Conservation (phyloP, 2,329 filamentous ascomycete species). For the Pseudopithomyces chartarum region DNA sequence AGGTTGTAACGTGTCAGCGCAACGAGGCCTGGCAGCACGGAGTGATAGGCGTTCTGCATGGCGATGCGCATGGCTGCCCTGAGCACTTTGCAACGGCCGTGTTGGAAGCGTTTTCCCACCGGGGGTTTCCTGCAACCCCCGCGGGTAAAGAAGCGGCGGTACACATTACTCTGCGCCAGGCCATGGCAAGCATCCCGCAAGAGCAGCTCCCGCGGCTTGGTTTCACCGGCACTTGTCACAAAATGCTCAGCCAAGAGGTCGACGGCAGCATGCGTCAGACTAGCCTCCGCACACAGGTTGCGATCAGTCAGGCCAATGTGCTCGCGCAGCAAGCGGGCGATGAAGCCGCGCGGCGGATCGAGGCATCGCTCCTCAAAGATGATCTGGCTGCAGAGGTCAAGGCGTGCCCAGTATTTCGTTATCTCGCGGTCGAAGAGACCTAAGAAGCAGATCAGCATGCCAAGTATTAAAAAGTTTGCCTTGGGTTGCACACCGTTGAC, state of each 20-base stretch:
- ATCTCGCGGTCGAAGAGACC: background rate
- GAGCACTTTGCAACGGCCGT: background rate
- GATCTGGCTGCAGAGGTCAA: background rate
- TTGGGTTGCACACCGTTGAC: background rate
- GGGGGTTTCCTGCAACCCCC: background rate
- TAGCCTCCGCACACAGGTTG: background rate
- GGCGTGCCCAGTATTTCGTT: background rate
- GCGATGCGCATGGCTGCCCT: background rate
- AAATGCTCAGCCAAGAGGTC: conserved; percentile 1
- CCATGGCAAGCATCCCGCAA: background rate
- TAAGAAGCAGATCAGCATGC: background rate
- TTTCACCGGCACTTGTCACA: background rate
- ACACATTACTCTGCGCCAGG: background rate
- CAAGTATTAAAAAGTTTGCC: background rate
- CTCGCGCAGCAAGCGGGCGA: background rate
- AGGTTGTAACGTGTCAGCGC: background rate
- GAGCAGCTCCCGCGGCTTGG: background rate
- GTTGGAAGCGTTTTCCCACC: background rate
- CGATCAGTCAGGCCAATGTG: background rate
- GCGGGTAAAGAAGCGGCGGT: background rate
- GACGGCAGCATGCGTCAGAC: conserved; percentile 3
- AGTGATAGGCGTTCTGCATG: background rate
- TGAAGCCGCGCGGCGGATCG: background rate
- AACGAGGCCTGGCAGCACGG: background rate
- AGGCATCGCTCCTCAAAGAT: background rate